A percentile compares a stretch with the other conserved stretches of the same genome.
Evolutionary conservation across 2,329 filamentous ascomycete genomes (phyloP).

Genomic region (Microcera coccophila): DNA sequence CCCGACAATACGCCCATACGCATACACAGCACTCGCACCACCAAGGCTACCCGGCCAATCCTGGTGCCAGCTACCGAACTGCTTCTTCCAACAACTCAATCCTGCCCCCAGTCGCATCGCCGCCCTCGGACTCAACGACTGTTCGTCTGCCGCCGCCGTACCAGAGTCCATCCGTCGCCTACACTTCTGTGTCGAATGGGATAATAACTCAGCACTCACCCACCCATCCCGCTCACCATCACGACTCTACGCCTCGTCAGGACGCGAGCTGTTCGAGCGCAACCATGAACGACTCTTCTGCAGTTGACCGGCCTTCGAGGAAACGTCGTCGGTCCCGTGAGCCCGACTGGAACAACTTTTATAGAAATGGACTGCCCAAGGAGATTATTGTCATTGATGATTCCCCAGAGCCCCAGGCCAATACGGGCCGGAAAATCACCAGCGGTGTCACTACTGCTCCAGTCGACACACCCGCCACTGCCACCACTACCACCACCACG

Average conservation of each 20-base stretch:
- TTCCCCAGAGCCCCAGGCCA: constrained; percentile 55
- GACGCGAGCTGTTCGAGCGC: constrained; percentile 23
- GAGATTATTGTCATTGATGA: constrained; percentile 85
- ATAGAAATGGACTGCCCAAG: constrained; percentile 76
- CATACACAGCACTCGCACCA: constrained; percentile 27
- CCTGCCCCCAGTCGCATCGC: constrained; percentile 27
- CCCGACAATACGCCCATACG: constrained; percentile 47
- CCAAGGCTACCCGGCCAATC: constrained; percentile 27
- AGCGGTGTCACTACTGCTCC: constrained; percentile 32
- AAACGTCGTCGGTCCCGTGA: constrained; percentile 58
- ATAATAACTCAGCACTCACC: constrained; percentile 27
- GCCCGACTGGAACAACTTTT: constrained; percentile 77
- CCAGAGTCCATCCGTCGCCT: constrained; percentile 29
- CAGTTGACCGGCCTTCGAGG: constrained; percentile 34
- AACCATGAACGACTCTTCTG: constrained; percentile 28
- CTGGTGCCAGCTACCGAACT: constrained; percentile 29
- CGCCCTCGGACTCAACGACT: constrained; percentile 22
- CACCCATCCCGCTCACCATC: constrained; percentile 29
- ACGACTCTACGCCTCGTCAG: constrained; percentile 27
- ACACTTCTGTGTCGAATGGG: constrained; percentile 32
- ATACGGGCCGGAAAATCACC: constrained; percentile 39
- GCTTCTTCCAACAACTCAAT: constrained; percentile 24
- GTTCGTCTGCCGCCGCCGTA: constrained; percentile 25
- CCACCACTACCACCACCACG: background rate
- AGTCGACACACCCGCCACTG: constrained; percentile 24